These are phyloP conservation scores for Cladosporium oxysporum DNA, from an alignment of 2,329 filamentous ascomycete genomes.

Conservation along the genomic window DNA sequence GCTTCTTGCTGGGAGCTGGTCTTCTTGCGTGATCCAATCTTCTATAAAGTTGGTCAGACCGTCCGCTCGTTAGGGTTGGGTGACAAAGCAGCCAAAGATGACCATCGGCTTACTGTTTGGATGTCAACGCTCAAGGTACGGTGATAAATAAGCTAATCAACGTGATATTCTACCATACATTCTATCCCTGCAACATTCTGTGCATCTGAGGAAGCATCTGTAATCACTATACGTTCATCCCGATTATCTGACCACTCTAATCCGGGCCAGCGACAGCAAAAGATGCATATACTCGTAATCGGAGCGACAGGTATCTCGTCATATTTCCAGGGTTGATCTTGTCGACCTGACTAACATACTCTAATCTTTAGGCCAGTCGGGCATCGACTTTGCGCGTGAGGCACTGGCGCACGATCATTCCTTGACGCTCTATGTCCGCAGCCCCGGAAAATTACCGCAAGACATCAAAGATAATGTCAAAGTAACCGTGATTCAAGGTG, in stretches of 20 bases:
- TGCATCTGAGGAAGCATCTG: neutral
- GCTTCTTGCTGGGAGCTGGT: neutral
- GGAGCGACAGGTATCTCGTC: neutral
- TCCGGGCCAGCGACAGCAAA: neutral
- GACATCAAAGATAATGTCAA: neutral
- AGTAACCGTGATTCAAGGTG: neutral
- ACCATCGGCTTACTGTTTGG: neutral
- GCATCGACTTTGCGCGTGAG: neutral
- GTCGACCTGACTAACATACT: neutral
- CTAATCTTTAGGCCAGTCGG: neutral
- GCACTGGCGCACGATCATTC: neutral
- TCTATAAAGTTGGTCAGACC: neutral
- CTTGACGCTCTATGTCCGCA: neutral
- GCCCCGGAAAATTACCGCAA: neutral
- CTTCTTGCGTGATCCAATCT: neutral
- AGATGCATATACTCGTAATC: neutral
- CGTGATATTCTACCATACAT: neutral
- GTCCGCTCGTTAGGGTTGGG: neutral
- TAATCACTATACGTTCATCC: neutral
- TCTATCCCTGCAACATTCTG: neutral
- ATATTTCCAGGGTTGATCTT: neutral
- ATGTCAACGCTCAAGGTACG: neutral
- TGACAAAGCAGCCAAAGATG: neutral
- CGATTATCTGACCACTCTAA: neutral
- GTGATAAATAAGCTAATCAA: neutral